Base-by-base conservation (phyloP, 495 filamentous ascomycete species). In the Aspergillus saccharolyticus region DNA sequence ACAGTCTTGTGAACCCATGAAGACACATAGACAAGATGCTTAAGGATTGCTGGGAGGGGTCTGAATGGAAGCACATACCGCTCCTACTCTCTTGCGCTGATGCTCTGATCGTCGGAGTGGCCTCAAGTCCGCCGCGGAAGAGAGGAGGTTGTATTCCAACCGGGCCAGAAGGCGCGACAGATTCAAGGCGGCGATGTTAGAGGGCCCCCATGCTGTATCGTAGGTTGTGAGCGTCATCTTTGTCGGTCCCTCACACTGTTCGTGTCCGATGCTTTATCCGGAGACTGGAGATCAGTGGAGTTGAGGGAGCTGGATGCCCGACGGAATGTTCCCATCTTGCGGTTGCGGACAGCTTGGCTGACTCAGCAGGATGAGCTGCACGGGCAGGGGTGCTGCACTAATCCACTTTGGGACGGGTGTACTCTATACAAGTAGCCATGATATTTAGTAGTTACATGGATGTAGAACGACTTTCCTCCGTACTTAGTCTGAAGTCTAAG, bases 131-230 rank as follows among this genome's bases (percentile, higher is more conserved):
- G 83, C 73, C 47, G 83, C 80, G 52, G 87, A 80, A 18, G 82
- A 81, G 28, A 92, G 79, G 48, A 96, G 79, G 57, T 83, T 88
- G 50, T 85, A 78, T 66, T 92, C 85, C 6, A 96, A 76, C 2
- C 89, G 85, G 53, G 77, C 73, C 51, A 95, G 81, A n/a, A 93
- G 80, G n/a, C 88, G 81, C 46, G 76, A 80, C 10, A 93, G 80
- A 61, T 88, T 85, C 18, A 86, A 77, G 16, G 79, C 60, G 42
- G 73, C 74, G 45, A 79, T 62, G 42, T 79, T 70, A 33, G 69
- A 62, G 15, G 70, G 59, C 10, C 66, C 61, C 42, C 62, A 63
- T 12, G 55, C 44, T 1, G 65, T 51, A 9, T 70, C 63, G 25
- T 71, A 72, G 16, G 63, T 64, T 10, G 70, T 67, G 44, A 72